Base-by-base conservation (phyloP, 139 green algal genomes). In the Penium margaritaceum region DNA sequence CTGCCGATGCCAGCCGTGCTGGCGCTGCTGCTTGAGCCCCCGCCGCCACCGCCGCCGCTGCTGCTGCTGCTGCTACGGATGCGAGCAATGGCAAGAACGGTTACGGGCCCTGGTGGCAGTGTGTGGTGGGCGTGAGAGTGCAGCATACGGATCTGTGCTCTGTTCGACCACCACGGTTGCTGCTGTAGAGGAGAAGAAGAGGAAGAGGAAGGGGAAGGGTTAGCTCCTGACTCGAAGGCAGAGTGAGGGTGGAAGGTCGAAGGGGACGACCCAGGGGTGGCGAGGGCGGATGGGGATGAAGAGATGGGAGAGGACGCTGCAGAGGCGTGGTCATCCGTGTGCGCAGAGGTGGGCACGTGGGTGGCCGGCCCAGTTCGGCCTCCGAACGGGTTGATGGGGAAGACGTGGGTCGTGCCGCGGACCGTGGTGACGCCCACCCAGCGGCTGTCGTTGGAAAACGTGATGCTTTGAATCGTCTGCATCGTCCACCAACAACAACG, bases 401-500 rank as follows among this genome's bases (percentile, higher is more conserved):
- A 89, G 1, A 89, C 5, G 60, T 89, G 85, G 0, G 80, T 83
- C 41, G 85, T 89, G 76, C 79, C 85, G 1, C 81, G 76, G 14
- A 71, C 68, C 58, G 76, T 82, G 65, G 38, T 78, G 32, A 80
- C 85, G 0, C 66, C 69, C 17, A 87, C 63, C 85, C 83, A 84
- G 7, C 15, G 27, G 33, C 66, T 46, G 70, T 88, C 85, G 9
- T 67, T 82, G 0, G 76, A 78, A 34, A 88, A 89, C 0, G 84
- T 77, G 39, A 90, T 66, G 62, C 76, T 78, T 63, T 85, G 67
- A 41, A 91, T 76, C 9, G 46, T 55, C 68, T 76, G 68, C 46
- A 76, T n/a, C n/a, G n/a, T n/a, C n/a, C n/a, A n/a, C n/a, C n/a
- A n/a, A n/a, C n/a, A n/a, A n/a, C n/a, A n/a, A n/a, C n/a, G n/a